These are phyloP conservation scores for Dendrobium huoshanense DNA, from an alignment of 106 monocot genomes.

Conservation along the genomic window DNA sequence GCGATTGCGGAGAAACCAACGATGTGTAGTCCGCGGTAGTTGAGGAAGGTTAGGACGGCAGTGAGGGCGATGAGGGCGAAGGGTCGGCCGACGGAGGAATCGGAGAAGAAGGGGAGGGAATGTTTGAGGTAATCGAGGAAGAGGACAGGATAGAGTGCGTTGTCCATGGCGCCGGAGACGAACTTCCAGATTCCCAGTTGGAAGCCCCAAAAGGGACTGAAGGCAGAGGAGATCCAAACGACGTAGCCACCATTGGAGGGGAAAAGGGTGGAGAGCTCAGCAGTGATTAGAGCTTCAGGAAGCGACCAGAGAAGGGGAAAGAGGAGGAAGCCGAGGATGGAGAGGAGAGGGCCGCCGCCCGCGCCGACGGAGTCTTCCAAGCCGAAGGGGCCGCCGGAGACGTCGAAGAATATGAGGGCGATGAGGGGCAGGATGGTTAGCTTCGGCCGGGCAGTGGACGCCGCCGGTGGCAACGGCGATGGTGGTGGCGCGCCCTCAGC, in stretches of 20 bases:
- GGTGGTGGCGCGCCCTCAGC: background rate
- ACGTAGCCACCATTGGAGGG: slow-evolving; percentile 78
- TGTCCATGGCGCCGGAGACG: slow-evolving; percentile 70
- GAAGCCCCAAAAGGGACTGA: slow-evolving; percentile 61
- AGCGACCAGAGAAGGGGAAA: slow-evolving; percentile 78
- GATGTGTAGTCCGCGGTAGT: slow-evolving; percentile 81
- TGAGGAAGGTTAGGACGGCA: slow-evolving; percentile 62
- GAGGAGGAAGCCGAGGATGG: slow-evolving; percentile 73
- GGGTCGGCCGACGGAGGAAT: slow-evolving; percentile 16
- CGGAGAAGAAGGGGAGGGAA: slow-evolving; percentile 26
- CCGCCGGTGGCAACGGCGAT: background rate
- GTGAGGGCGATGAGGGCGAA: slow-evolving; percentile 34
- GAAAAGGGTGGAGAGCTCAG: slow-evolving; percentile 70
- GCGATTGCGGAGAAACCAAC: slow-evolving; percentile 65
- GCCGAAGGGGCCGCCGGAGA: slow-evolving; percentile 89
- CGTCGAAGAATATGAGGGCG: slow-evolving; percentile 90
- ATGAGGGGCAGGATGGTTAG: slow-evolving; percentile 63
- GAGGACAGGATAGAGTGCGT: slow-evolving; percentile 84
- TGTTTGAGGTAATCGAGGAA: slow-evolving; percentile 71
- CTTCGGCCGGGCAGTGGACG: slow-evolving; percentile 13
- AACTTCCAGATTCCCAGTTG: slow-evolving; percentile 72
- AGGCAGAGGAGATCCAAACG: slow-evolving; percentile 69
- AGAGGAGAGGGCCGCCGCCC: slow-evolving; percentile 70
- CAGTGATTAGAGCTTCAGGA: slow-evolving; percentile 84
- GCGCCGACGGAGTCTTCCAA: slow-evolving; percentile 73